A percentile compares a stretch with the other conserved stretches of the same genome.
phyloP scores from a whole-genome alignment of 2,329 filamentous ascomycete genomes.

The Fusarium circinatum region DNA sequence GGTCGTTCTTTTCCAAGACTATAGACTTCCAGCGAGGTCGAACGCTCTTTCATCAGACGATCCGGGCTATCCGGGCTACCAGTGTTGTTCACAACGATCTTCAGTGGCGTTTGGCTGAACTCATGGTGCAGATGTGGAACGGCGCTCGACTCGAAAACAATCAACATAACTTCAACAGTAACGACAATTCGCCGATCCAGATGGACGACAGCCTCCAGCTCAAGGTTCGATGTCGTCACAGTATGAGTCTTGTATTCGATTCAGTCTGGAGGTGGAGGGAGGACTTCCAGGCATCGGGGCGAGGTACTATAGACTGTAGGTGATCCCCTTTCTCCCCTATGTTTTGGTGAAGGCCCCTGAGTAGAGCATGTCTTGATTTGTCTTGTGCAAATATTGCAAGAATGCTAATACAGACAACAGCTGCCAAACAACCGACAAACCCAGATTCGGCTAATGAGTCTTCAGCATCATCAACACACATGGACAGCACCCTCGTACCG shows the following conservation, averaged over 20 bases:
- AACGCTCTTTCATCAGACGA: conserved; percentile 75
- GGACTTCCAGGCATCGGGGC: conserved; percentile 77
- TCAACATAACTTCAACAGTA: conserved; percentile 58
- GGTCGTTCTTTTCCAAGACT: conserved; percentile 78
- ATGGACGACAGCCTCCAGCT: conserved; percentile 80
- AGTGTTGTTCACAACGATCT: conserved; percentile 83
- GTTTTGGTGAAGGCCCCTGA: conserved; percentile 16
- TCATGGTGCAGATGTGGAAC: conserved; percentile 91
- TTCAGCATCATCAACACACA: conserved; percentile 73
- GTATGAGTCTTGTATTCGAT: conserved; percentile 86
- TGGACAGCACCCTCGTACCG: conserved; percentile 68
- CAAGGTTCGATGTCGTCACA: conserved; percentile 84
- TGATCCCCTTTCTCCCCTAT: conserved; percentile 37
- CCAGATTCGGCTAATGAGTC: conserved; percentile 82
- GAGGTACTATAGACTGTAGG: conserved; percentile 77
- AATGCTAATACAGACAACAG: conserved; percentile 51
- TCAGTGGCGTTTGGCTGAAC: conserved; percentile 80
- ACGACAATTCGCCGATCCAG: conserved; percentile 60
- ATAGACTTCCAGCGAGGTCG: conserved; percentile 76
- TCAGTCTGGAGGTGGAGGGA: conserved; percentile 88
- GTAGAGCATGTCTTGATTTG: conserved; percentile 43
- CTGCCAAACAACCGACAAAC: conserved; percentile 87
- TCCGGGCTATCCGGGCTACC: conserved; percentile 75
- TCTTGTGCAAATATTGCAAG: conserved; percentile 32
- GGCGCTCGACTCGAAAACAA: conserved; percentile 66